Percentiles rank a stretch among this genome's conserved stretches.
phyloP scores from a whole-genome alignment of 1,284 basidiomycete genomes.

The Malassezia vespertilionis region DNA sequence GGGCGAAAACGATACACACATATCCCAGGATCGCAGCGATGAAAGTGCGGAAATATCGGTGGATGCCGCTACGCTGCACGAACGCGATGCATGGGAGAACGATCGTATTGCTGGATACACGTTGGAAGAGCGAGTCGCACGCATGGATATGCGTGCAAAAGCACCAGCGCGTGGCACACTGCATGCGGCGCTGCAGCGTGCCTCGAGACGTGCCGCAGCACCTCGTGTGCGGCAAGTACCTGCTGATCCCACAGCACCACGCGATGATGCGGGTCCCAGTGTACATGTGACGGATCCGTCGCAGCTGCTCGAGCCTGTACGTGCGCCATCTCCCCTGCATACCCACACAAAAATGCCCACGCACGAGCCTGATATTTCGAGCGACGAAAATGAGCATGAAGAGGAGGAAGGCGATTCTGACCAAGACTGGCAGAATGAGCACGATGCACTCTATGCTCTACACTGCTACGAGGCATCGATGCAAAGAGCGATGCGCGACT shows the following conservation, averaged over 20 bases:
- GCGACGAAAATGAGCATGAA: background rate
- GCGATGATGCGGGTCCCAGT: too few relatives aligned
- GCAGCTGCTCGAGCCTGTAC: background rate
- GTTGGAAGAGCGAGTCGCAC: conserved; percentile 14
- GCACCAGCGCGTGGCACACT: background rate
- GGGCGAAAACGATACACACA: background rate
- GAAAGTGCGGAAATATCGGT: background rate
- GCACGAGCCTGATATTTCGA: background rate
- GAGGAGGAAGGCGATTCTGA: conserved; percentile 4
- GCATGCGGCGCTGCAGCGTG: too few relatives aligned
- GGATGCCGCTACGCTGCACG: background rate
- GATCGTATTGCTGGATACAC: conserved; percentile 13
- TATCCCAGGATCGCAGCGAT: too few relatives aligned
- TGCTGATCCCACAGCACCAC: too few relatives aligned
- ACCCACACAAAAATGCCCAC: too few relatives aligned
- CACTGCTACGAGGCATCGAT: conserved; percentile 10
- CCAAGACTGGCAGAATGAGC: conserved; percentile 9
- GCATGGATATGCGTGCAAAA: conserved; percentile 1
- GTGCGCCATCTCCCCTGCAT: background rate
- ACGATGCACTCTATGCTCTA: conserved; percentile 8
- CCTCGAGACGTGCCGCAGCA: too few relatives aligned
- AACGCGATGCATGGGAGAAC: conserved; percentile 17
- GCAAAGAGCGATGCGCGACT: conserved; percentile 1
- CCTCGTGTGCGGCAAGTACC: too few relatives aligned
- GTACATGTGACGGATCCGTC: too few relatives aligned